Conservation (phyloP, 495 filamentous ascomycete genomes). For the Cryomyces antarcticus region DNA sequence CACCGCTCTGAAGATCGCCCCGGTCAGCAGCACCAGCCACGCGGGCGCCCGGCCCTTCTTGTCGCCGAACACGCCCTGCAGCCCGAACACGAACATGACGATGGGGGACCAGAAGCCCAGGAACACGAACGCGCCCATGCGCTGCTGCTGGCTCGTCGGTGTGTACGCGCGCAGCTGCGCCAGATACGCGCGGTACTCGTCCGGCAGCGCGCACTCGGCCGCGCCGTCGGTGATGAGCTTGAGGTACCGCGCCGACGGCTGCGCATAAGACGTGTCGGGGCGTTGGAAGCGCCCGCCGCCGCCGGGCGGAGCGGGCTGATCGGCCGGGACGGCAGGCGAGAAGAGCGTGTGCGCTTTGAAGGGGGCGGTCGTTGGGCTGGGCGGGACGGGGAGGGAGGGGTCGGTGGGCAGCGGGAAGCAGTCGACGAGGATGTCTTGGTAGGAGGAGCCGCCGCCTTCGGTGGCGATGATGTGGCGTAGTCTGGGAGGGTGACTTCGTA, state of each 20-base stretch:
- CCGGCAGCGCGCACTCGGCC: constrained; percentile 52
- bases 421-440: constrained; percentile 61
- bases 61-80: constrained; percentile 32
- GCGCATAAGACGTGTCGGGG: constrained; percentile 46
- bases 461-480: constrained; percentile 76
- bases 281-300: constrained; percentile 23
- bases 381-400: constrained; percentile 8
- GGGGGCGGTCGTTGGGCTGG: constrained; percentile 19
- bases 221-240: constrained; percentile 58
- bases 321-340: constrained; percentile 19
- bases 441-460: constrained; percentile 67
- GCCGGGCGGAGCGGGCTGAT: constrained; percentile 14
- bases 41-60: constrained; percentile 40
- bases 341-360: constrained; percentile 36
- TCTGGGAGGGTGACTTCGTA: constrained; percentile 76
- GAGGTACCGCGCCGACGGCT: constrained; percentile 69
- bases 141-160: constrained; percentile 44
- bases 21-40: constrained; percentile 37
- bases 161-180: constrained; percentile 43
- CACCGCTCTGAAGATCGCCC: constrained; percentile 28
- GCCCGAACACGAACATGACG: constrained; percentile 26
- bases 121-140: constrained; percentile 41
- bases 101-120: constrained; percentile 37
- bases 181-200: constrained; percentile 53
- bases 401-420: constrained; percentile 38